These are phyloP conservation scores for Melampsora americana DNA, from an alignment of 1,284 basidiomycete species.

Conservation along the genomic window DNA sequence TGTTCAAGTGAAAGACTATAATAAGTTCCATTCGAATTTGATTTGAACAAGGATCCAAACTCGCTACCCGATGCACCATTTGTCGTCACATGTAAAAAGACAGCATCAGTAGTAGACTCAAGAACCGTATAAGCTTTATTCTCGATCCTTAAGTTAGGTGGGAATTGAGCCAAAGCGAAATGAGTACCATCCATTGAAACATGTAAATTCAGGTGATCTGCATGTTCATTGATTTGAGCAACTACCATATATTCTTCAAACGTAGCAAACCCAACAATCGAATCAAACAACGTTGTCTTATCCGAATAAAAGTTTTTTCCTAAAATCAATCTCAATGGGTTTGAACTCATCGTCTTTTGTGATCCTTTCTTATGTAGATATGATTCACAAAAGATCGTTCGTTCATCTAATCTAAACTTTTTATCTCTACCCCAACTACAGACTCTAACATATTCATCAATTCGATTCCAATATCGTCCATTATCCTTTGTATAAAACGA, in stretches of 20 bases:
- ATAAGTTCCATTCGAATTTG: slow-evolving; percentile 97
- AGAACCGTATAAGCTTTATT: slow-evolving; percentile 92
- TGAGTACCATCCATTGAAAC: slow-evolving; percentile 84
- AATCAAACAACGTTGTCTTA: slow-evolving; percentile 74
- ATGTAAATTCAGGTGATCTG: slow-evolving; percentile 67
- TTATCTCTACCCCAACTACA: slow-evolving; percentile 87
- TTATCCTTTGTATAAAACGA: slow-evolving; percentile 73
- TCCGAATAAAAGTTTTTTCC: slow-evolving; percentile 72
- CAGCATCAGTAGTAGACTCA: slow-evolving; percentile 84
- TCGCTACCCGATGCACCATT: slow-evolving; percentile 68
- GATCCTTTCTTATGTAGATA: slow-evolving; percentile 77
- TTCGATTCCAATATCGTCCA: slow-evolving; percentile 69
- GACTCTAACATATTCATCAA: slow-evolving; percentile 82
- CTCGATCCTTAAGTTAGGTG: slow-evolving; percentile 78
- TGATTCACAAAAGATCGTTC: slow-evolving; percentile 87
- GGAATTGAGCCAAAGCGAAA: slow-evolving; percentile 84
- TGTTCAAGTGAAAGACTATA: slow-evolving; percentile 79
- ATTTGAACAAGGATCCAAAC: slow-evolving; percentile 88
- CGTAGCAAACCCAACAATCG: slow-evolving; percentile 89
- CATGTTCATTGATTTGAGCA: slow-evolving; percentile 67
- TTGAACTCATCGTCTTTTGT: slow-evolving; percentile 65
- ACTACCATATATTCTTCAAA: slow-evolving; percentile 94
- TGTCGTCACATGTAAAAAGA: slow-evolving; percentile 95
- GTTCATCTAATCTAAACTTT: slow-evolving; percentile 72
- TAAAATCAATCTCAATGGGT: slow-evolving; percentile 73